Conservation (phyloP, 2,329 filamentous ascomycete species). For the Ceratocystis cacaofunesta region DNA sequence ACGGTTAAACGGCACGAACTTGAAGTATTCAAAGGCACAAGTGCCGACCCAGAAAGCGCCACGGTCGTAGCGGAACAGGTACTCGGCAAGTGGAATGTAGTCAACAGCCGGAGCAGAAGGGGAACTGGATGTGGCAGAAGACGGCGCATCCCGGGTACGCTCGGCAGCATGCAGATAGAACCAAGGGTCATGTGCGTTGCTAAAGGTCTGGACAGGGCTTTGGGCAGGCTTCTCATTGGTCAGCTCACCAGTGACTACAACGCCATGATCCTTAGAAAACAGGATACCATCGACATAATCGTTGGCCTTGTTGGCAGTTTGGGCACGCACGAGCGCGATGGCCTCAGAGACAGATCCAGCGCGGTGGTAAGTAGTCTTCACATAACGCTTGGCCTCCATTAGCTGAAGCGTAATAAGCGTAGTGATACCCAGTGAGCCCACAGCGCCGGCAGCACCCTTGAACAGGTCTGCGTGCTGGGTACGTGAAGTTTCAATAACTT, state of each 20-base stretch:
- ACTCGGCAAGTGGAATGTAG: slow-evolving; percentile 53
- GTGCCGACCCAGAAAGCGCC: slow-evolving; percentile 60
- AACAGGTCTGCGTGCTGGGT: slow-evolving; percentile 41
- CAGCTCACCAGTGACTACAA: slow-evolving; percentile 50
- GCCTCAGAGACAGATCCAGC: slow-evolving; percentile 34
- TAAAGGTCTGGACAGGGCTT: slow-evolving; percentile 37
- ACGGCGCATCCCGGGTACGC: slow-evolving; percentile 23
- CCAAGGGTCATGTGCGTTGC: slow-evolving; percentile 52
- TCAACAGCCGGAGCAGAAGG: slow-evolving; percentile 27
- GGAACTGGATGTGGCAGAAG: slow-evolving; percentile 13
- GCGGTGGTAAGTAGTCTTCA: slow-evolving; percentile 48
- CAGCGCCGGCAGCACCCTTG: slow-evolving; percentile 47
- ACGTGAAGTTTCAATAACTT: slow-evolving; percentile 40
- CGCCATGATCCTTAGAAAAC: slow-evolving; percentile 45
- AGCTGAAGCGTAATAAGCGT: slow-evolving; percentile 52
- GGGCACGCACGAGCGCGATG: slow-evolving; percentile 34
- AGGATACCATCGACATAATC: slow-evolving; percentile 65
- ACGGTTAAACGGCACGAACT: slow-evolving; percentile 46
- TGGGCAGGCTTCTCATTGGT: slow-evolving; percentile 35
- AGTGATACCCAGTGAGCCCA: slow-evolving; percentile 53
- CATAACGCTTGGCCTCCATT: slow-evolving; percentile 43
- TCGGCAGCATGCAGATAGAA: slow-evolving; percentile 57
- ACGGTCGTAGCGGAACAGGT: slow-evolving; percentile 63
- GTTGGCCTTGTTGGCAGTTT: slow-evolving; percentile 30
- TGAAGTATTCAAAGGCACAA: slow-evolving; percentile 53